These are phyloP conservation scores for Ceratocystis albifundus DNA, from an alignment of 2,329 filamentous ascomycete genomes.

Conservation along the genomic window DNA sequence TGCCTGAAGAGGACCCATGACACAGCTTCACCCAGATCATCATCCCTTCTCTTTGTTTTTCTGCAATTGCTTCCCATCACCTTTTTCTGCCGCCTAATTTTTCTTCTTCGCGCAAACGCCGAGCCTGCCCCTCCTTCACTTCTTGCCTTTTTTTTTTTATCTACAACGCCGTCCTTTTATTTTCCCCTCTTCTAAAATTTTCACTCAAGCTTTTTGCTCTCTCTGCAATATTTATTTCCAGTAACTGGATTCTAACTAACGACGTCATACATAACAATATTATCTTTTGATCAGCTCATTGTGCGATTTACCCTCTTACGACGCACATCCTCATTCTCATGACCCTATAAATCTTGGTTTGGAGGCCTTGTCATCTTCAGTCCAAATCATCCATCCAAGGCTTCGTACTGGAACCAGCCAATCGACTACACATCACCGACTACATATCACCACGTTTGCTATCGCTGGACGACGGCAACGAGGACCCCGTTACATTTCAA, in stretches of 20 bases:
- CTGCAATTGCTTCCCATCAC: not conserved
- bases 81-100: not conserved
- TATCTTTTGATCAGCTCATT: constrained; percentile 4
- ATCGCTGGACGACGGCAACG: not conserved
- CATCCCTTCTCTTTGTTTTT: not conserved
- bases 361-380: not conserved
- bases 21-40: not conserved
- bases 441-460: not conserved
- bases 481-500: no score
- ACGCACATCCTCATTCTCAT: constrained; percentile 4
- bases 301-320: not conserved
- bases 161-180: not conserved
- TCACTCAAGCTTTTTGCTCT: not conserved
- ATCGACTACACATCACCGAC: not conserved
- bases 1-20: not conserved
- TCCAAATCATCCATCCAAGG: not conserved
- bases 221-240: not conserved
- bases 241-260: not conserved
- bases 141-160: not conserved
- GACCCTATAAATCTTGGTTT: not conserved
- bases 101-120: not conserved
- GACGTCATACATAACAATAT: constrained; percentile 1
- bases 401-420: not conserved
- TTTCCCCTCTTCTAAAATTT: not conserved
- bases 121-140: not conserved